A percentile compares a stretch with the other conserved stretches of the same genome.
Evolutionary conservation across 805 yeast species (phyloP).

Genomic region (Cyberlindnera mrakii): DNA sequence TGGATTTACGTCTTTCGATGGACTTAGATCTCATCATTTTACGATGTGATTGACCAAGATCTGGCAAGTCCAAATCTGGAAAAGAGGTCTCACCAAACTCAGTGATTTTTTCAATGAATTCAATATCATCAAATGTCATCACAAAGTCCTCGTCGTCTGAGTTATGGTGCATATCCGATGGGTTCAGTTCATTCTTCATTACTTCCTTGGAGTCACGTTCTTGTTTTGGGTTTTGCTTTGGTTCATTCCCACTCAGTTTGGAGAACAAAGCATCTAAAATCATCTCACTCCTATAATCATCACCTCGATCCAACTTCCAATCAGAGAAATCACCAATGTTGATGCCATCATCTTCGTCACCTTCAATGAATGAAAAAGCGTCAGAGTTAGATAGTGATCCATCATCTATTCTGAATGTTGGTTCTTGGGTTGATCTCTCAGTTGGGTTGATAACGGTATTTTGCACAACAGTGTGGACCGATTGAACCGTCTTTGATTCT

Average conservation of each 20-base stretch:
- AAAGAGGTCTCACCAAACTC: slow-evolving; percentile 37
- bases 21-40: slow-evolving; percentile 29
- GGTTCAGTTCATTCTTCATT: background rate
- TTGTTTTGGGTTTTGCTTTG: background rate
- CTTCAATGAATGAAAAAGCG: slow-evolving; percentile 21
- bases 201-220: background rate
- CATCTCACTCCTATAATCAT: slow-evolving; percentile 1
- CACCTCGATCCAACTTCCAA: slow-evolving; percentile 14
- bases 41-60: slow-evolving; percentile 25
- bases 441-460: too few species aligned
- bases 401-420: slow-evolving; percentile 5
- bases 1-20: slow-evolving; percentile 29
- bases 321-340: slow-evolving; percentile 11
- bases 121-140: slow-evolving; percentile 27
- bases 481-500: too few species aligned
- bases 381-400: slow-evolving; percentile 2
- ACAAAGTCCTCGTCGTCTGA: slow-evolving; percentile 11
- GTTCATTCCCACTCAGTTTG: background rate
- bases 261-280: slow-evolving; percentile 4
- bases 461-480: too few species aligned
- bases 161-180: too few species aligned
- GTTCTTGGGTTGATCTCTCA: background rate
- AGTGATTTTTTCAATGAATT: slow-evolving; percentile 32
- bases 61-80: slow-evolving; percentile 25
- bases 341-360: slow-evolving; percentile 19